A percentile compares a stretch with the other conserved stretches of the same genome.
Conservation (phyloP, 192 early-diverging fungal species). For the Pilaira anomala region DNA sequence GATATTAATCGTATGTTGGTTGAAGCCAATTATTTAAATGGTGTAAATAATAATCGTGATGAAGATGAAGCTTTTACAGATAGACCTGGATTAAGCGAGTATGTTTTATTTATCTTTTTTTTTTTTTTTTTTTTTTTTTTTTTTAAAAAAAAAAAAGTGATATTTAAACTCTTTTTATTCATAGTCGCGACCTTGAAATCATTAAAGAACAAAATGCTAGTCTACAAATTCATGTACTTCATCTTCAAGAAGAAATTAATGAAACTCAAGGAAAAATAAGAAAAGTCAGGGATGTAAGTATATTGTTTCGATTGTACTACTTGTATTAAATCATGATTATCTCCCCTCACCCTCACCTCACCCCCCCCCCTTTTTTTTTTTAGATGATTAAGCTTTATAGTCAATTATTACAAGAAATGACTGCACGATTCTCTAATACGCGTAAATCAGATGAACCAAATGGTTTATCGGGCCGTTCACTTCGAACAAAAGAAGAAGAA, state of each 20-base stretch:
- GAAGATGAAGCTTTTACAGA: conserved; percentile 47
- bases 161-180: conserved; percentile 1
- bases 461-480: conserved; percentile 9
- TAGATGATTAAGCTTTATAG: conserved; percentile 37
- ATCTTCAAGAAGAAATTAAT: conserved; percentile 37
- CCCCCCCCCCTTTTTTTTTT: no score
- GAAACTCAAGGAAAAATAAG: conserved; percentile 29
- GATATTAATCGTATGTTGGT: conserved; percentile 52
- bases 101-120: conserved; percentile 20
- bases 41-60: conserved; percentile 41
- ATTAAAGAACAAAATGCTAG: conserved; percentile 51
- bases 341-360: no score
- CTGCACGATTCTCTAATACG: conserved; percentile 4
- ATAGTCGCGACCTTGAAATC: conserved; percentile 44
- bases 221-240: conserved; percentile 43
- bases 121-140: not conserved
- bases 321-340: not conserved
- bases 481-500: conserved; percentile 36
- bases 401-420: conserved; percentile 30
- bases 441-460: conserved; percentile 23
- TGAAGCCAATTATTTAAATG: conserved; percentile 59
- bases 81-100: conserved; percentile 42
- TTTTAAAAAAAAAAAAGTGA: no score
- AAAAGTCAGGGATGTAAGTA: conserved; percentile 34
- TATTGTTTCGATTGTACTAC: not conserved